Conservation (phyloP, 1,284 basidiomycete species). For the Peniophora sp. region DNA sequence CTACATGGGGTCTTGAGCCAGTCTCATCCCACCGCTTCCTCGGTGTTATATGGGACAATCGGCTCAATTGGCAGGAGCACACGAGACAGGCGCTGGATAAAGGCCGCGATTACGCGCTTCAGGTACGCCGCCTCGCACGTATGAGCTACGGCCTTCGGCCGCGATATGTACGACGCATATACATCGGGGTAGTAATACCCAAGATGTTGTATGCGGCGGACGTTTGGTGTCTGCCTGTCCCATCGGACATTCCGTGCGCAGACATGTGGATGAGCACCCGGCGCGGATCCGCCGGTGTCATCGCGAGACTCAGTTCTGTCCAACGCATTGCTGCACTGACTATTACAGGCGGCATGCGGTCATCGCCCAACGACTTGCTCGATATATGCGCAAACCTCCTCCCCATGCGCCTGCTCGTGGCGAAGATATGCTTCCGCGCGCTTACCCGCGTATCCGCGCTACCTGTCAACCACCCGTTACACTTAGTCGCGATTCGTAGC, state of each 20-base stretch:
- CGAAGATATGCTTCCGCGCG: not conserved
- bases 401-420: constrained; percentile 6
- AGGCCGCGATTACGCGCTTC: not conserved
- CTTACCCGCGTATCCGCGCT: not conserved
- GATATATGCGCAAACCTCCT: constrained; percentile 8
- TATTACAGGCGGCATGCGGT: constrained; percentile 6
- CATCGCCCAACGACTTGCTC: constrained; percentile 2
- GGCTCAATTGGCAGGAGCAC: not conserved
- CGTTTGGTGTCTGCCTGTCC: constrained; percentile 1
- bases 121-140: not conserved
- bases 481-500: not conserved
- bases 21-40: not conserved
- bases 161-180: not conserved
- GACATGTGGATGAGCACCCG: not conserved
- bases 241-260: not conserved
- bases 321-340: constrained; percentile 5
- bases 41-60: not conserved
- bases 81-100: not conserved
- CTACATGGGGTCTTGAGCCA: no score
- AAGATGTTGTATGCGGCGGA: not conserved
- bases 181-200: not conserved
- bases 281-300: constrained; percentile 4
- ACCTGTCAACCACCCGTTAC: not conserved
- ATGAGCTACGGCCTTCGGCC: not conserved
- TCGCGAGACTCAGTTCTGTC: not conserved